These are phyloP conservation scores for Stromatinia cepivora DNA, from an alignment of 2,329 filamentous ascomycete species.

Conservation along the genomic window DNA sequence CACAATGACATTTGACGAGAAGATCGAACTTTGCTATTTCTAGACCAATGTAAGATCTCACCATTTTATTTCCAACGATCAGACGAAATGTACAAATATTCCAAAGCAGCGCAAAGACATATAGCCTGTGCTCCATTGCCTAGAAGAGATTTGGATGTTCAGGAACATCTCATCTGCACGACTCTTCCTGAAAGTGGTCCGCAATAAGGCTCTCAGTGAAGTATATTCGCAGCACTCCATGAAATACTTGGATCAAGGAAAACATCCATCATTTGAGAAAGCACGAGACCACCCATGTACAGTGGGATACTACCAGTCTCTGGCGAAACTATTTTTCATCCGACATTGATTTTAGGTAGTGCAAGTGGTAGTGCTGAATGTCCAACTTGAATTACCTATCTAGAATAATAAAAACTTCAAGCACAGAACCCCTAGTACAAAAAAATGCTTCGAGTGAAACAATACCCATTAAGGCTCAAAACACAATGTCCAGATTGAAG, in stretches of 20 bases:
- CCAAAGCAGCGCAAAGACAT: background rate
- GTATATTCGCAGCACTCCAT: background rate
- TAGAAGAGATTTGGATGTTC: background rate
- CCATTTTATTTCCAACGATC: background rate
- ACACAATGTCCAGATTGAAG: background rate
- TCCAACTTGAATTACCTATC: background rate
- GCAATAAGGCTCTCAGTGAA: background rate
- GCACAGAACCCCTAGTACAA: too few relatives aligned
- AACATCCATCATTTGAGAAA: background rate
- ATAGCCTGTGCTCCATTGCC: too few relatives aligned
- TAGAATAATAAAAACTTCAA: background rate
- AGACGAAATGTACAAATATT: background rate
- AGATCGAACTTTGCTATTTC: background rate
- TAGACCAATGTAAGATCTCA: background rate
- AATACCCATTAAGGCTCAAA: background rate
- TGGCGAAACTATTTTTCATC: background rate
- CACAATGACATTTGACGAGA: background rate
- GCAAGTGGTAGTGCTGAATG: background rate
- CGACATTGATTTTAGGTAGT: background rate
- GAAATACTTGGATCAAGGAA: background rate
- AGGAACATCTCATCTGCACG: background rate
- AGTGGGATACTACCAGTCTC: background rate
- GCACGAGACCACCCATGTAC: background rate
- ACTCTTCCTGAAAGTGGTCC: background rate
- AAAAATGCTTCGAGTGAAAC: background rate